Conservation (phyloP, 305 asterid genomes). For the Fraxinus greggii region DNA sequence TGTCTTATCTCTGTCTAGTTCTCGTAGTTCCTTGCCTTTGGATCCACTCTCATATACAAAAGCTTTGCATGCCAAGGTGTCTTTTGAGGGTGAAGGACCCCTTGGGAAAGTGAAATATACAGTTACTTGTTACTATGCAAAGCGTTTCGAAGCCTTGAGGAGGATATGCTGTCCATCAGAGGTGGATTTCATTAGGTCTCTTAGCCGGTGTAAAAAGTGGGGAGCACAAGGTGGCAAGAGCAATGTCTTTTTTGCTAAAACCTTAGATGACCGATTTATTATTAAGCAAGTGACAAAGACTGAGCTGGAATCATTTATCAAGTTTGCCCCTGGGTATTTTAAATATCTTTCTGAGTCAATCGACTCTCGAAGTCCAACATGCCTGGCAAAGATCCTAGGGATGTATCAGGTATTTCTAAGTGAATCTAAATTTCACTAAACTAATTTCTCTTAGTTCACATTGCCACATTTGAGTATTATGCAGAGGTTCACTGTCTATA, state of each 20-base stretch:
- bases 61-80: conserved; percentile 68
- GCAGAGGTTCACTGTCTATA: background rate
- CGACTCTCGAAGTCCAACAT: conserved; percentile 70
- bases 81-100: conserved; percentile 65
- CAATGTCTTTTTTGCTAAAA: conserved; percentile 15
- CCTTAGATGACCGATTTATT: conserved; percentile 16
- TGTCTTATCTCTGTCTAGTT: conserved; percentile 41
- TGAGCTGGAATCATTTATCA: conserved; percentile 91
- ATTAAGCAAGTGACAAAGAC: conserved; percentile 71
- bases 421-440: background rate
- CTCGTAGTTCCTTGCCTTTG: conserved; percentile 54
- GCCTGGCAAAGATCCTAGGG: conserved; percentile 93
- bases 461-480: background rate
- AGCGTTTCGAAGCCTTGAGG: conserved; percentile 83
- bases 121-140: conserved; percentile 79
- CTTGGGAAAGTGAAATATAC: conserved; percentile 77
- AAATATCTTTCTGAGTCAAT: conserved; percentile 83
- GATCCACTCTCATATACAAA: conserved; percentile 63
- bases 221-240: conserved; percentile 22
- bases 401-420: conserved; percentile 78
- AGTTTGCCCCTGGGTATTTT: conserved; percentile 94
- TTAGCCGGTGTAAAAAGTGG: conserved; percentile 21
- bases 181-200: conserved; percentile 16
- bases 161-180: conserved; percentile 73
- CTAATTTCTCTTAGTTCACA: background rate